These are phyloP conservation scores for Candida albicans DNA, from an alignment of 1,139 yeast species.

Conservation along the genomic window DNA sequence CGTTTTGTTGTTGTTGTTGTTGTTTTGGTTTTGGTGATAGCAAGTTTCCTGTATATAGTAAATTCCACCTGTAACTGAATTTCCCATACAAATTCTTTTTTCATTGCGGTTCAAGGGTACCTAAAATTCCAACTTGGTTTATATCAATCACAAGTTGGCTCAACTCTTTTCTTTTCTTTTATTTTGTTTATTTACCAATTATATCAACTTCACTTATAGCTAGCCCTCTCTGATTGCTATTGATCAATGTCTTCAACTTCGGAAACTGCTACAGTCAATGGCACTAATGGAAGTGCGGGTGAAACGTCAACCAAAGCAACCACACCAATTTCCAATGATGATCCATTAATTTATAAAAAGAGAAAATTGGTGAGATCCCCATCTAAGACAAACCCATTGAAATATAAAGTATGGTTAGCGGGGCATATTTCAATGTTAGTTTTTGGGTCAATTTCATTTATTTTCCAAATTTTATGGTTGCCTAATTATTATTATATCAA, in stretches of 20 bases:
- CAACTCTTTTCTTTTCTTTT: not conserved
- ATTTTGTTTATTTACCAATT: not conserved
- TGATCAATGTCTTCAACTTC: constrained; percentile 2
- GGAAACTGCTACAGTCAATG: constrained; percentile 3
- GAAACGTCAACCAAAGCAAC: constrained; percentile 3
- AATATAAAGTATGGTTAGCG: constrained; percentile 56
- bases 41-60: not conserved
- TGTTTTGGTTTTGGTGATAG: not conserved
- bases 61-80: too few relatives aligned
- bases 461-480: constrained; percentile 49
- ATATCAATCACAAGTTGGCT: not conserved
- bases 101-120: not conserved
- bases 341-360: constrained; percentile 24
- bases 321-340: constrained; percentile 1
- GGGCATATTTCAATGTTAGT: constrained; percentile 56
- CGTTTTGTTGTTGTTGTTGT: not conserved
- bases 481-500: constrained; percentile 46
- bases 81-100: too few relatives aligned
- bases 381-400: constrained; percentile 37
- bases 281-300: constrained; percentile 2
- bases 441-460: constrained; percentile 50
- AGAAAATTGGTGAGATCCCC: constrained; percentile 42
- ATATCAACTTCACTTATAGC: too few relatives aligned
- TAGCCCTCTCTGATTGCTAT: not conserved
- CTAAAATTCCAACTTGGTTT: not conserved